A percentile compares a stretch with the other conserved stretches of the same genome.
Conservation (phyloP, 768 basidiomycete genomes). For the Trametes coccinea region DNA sequence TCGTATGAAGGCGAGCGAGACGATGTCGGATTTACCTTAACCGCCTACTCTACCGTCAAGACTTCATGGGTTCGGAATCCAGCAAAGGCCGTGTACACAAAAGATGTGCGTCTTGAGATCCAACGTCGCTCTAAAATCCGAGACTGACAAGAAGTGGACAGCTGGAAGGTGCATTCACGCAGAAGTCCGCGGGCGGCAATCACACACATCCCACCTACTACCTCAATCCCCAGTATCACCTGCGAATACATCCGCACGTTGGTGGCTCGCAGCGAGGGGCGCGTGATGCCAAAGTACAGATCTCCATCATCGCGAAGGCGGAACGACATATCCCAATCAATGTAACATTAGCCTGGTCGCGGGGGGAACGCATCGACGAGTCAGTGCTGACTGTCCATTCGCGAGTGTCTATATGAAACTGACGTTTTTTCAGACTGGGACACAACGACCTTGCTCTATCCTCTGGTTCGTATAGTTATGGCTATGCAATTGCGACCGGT, state of each 20-base stretch:
- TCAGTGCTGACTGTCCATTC: constrained; percentile 39
- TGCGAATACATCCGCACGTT: constrained; percentile 51
- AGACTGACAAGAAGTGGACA: constrained; percentile 28
- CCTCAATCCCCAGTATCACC: constrained; percentile 85
- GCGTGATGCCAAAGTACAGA: constrained; percentile 37
- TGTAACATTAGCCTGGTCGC: constrained; percentile 70
- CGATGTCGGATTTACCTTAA: constrained; percentile 69
- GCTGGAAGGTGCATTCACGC: constrained; percentile 64
- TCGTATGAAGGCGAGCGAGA: constrained; percentile 68
- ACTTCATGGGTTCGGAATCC: constrained; percentile 28
- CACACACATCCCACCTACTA: constrained; percentile 78
- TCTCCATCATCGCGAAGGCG: constrained; percentile 51
- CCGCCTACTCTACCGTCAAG: constrained; percentile 49
- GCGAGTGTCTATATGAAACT: not conserved
- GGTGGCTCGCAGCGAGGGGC: not conserved
- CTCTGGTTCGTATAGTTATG: constrained; percentile 83
- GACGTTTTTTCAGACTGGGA: constrained; percentile 41
- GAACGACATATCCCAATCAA: constrained; percentile 73
- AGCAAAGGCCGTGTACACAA: constrained; percentile 27
- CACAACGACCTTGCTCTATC: constrained; percentile 70
- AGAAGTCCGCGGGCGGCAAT: constrained; percentile 83
- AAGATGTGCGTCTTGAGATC: constrained; percentile 22
- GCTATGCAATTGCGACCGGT: constrained; percentile 57
- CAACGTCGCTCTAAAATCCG: no score
- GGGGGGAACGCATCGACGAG: constrained; percentile 74